A percentile compares a stretch with the other conserved stretches of the same genome.
Evolutionary conservation across 2,329 filamentous ascomycete species (phyloP).

Genomic region (Pyrenochaeta sp.): DNA sequence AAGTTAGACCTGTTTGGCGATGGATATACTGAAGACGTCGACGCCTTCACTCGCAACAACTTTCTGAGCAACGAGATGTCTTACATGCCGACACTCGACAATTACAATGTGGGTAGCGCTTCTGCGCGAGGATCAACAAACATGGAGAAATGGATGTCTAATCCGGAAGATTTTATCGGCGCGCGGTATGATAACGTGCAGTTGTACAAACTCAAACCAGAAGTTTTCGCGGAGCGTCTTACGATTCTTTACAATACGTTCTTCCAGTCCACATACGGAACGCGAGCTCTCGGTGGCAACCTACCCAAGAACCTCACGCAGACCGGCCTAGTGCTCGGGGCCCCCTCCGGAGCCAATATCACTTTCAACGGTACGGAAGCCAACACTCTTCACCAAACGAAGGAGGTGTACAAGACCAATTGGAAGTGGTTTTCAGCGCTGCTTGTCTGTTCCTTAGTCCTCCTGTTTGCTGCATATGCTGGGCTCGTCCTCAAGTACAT

Average conservation of each 20-base stretch:
- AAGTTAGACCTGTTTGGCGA: constrained; percentile 27
- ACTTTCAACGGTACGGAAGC: constrained; percentile 28
- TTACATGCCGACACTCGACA: constrained; percentile 27
- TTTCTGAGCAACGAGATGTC: constrained; percentile 13
- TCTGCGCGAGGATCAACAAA: constrained; percentile 27
- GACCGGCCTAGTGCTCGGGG: constrained; percentile 8
- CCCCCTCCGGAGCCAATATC: background rate
- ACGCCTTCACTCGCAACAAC: constrained; percentile 13
- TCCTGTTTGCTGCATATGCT: constrained; percentile 34
- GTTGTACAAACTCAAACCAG: constrained; percentile 26
- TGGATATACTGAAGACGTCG: constrained; percentile 17
- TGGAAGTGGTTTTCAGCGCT: constrained; percentile 40
- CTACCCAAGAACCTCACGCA: constrained; percentile 27
- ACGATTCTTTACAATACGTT: constrained; percentile 39
- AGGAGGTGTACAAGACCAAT: constrained; percentile 25
- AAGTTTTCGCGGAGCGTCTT: constrained; percentile 28
- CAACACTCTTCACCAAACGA: constrained; percentile 1
- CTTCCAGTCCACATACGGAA: constrained; percentile 38
- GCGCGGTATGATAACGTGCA: constrained; percentile 18
- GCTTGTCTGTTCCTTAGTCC: constrained; percentile 31
- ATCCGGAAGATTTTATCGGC: constrained; percentile 32
- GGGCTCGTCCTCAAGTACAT: constrained; percentile 38
- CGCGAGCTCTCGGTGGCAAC: constrained; percentile 27
- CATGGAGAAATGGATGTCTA: constrained; percentile 35
- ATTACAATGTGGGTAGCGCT: constrained; percentile 12